Evolutionary conservation across 495 filamentous ascomycete genomes (phyloP).

Genomic region (Neurospora tetraspora): DNA sequence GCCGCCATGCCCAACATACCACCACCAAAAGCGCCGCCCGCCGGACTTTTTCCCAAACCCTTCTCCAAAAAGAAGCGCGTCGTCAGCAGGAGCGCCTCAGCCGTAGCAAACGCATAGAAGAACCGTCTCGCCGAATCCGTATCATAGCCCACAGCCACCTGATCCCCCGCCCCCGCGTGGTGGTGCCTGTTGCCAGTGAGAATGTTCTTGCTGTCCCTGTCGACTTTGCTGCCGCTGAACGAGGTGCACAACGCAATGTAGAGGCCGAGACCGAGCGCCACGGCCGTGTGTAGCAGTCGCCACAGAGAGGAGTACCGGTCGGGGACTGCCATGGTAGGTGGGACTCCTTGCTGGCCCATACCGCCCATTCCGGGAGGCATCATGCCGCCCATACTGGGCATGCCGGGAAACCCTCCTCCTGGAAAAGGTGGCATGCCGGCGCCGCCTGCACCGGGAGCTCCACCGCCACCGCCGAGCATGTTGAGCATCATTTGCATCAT

Average conservation of each 20-base stretch:
- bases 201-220: constrained; percentile 20
- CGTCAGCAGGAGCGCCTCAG: constrained; percentile 62
- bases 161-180: constrained; percentile 3
- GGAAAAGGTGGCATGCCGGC: constrained; percentile 9
- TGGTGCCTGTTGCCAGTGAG: not conserved
- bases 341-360: not conserved
- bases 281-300: constrained; percentile 66
- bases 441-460: constrained; percentile 9
- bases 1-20: constrained; percentile 51
- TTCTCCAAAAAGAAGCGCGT: constrained; percentile 56
- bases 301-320: constrained; percentile 49
- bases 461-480: constrained; percentile 17
- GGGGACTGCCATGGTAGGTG: constrained; percentile 17
- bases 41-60: constrained; percentile 15
- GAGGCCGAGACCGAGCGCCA: constrained; percentile 58
- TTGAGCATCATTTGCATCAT: constrained; percentile 27
- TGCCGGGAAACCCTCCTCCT: constrained; percentile 9
- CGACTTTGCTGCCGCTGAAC: constrained; percentile 48
- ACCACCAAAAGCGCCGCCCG: constrained; percentile 28
- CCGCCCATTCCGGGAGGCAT: constrained; percentile 1
- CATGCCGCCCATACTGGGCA: constrained; percentile 19
- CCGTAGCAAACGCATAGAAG: constrained; percentile 66
- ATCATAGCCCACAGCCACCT: constrained; percentile 14
- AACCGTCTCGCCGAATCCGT: constrained; percentile 35
- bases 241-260: constrained; percentile 58